phyloP scores from a whole-genome alignment of 148 eudicot genomes.

The Pharnaceum exiguum region DNA sequence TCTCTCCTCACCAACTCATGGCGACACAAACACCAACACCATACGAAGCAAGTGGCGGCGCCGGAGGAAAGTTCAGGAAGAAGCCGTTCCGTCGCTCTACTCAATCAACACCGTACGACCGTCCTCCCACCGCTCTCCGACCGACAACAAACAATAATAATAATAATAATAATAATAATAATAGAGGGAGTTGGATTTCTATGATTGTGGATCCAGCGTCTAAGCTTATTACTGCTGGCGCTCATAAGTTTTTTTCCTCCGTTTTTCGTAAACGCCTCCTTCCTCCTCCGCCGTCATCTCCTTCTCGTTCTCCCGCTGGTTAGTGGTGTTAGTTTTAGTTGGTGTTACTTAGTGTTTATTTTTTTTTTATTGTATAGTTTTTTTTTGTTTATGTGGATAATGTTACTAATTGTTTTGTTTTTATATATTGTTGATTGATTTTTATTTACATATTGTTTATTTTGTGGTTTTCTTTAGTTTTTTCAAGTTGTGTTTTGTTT shows the following conservation, averaged over 20 bases:
- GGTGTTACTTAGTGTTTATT: no score
- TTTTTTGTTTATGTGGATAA: no score
- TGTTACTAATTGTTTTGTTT: no score
- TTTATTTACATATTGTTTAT: no score
- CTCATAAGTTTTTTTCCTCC: conserved; percentile 57
- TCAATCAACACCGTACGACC: conserved; percentile 76
- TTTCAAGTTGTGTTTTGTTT: no score
- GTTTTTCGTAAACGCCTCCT: conserved; percentile 70
- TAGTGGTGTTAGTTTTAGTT: background rate
- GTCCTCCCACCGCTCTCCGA: conserved; percentile 54
- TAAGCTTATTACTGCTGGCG: conserved; percentile 56
- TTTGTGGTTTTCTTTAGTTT: no score
- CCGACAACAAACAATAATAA: conserved; percentile 24
- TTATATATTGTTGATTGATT: no score
- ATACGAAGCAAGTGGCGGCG: conserved; percentile 37
- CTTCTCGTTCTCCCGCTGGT: conserved; percentile 22
- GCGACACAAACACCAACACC: conserved; percentile 33
- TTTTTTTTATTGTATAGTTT: no score
- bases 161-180: background rate
- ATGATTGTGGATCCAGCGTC: conserved; percentile 84
- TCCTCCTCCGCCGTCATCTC: conserved; percentile 42
- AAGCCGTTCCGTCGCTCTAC: conserved; percentile 30
- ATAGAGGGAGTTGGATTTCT: conserved; percentile 45
- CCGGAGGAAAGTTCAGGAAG: conserved; percentile 66
- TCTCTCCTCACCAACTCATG: conserved; percentile 21